Conservation (phyloP, 352 stramenopile genomes). For the Pythium dissimile region DNA sequence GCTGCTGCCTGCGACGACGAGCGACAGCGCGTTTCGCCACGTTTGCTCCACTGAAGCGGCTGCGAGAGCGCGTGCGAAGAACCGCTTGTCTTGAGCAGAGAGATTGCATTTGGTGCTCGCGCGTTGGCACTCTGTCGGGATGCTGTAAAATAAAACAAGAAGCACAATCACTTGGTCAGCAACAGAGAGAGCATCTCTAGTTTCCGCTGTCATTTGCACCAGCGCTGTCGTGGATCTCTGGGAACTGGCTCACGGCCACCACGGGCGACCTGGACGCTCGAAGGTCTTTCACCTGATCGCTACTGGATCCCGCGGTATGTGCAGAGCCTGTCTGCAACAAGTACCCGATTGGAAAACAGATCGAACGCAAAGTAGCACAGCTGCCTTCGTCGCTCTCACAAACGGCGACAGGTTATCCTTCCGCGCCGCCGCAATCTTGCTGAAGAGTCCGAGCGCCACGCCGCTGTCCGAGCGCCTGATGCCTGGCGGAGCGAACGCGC, state of each 20-base stretch:
- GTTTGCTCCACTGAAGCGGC: slow-evolving; percentile 47
- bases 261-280: slow-evolving; percentile 1
- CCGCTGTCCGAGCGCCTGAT: slow-evolving; percentile 27
- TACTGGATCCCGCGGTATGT: not conserved
- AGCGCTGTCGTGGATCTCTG: slow-evolving; percentile 41
- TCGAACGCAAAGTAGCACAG: not conserved
- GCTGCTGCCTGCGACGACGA: too few relatives aligned
- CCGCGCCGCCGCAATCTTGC: slow-evolving; percentile 65
- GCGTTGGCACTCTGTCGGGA: not conserved
- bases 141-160: not conserved
- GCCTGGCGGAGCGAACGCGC: slow-evolving; percentile 2
- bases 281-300: not conserved
- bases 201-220: too few relatives aligned
- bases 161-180: too few relatives aligned
- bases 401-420: slow-evolving; percentile 63
- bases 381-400: slow-evolving; percentile 17
- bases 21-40: slow-evolving; percentile 22
- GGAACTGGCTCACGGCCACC: slow-evolving; percentile 32
- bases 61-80: slow-evolving; percentile 36
- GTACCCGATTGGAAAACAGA: not conserved
- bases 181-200: too few relatives aligned
- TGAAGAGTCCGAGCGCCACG: slow-evolving; percentile 63
- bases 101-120: not conserved
- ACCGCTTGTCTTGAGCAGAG: slow-evolving; percentile 29
- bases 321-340: not conserved